Base-by-base conservation (phyloP, 805 yeast genomes). In the Zygotorulaspora florentina region DNA sequence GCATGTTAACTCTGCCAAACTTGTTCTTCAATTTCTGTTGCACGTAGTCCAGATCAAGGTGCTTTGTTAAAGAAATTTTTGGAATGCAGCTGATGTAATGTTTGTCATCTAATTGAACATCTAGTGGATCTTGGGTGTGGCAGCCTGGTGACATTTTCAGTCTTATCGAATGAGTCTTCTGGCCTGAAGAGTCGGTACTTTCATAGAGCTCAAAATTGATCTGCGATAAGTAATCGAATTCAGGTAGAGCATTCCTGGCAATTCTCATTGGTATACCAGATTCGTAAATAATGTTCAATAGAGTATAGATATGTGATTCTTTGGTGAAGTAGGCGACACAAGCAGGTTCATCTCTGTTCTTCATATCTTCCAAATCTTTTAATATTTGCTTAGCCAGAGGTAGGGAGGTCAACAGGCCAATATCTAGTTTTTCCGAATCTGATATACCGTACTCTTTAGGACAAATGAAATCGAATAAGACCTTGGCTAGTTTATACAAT, bases 381-480 rank as follows among this genome's bases (percentile, higher is more conserved):
- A 93, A 65, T 33, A 93, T 85, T 66, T 88, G 95, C 64, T 82
- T 86, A 1, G 96, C 95, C 56, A 93, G 74, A 1, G 99, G 99
- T 58, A 93, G 74, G 2, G 96, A 87, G 0, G 99, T 93, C 56
- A 93, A 72, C 46, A 93, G 71, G 3, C 99, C 99, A 69, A 93
- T 93, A 63, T 93, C 99, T 49, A 93, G 75, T 62, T 93, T 93
- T 66, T 93, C 99, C 58, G 85, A 83, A 60, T 89, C 96, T 53
- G 90, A 88, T 56, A 93, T 93, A 52, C 99, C 99, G 63, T 93
- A 93, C 63, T 93, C 99, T 66, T 93, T 98, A 8, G 99, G 99
- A 67, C 98, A 93, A 40, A 93, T 89, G 61, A 91, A 93, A 67
- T 93, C 99, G 70, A 93, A 93, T 51, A 93, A 69, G 6, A 93